Percentiles rank a stretch among this genome's conserved stretches.
Evolutionary conservation across 345 rosid species (phyloP).

Genomic region (Trapa bicornis): DNA sequence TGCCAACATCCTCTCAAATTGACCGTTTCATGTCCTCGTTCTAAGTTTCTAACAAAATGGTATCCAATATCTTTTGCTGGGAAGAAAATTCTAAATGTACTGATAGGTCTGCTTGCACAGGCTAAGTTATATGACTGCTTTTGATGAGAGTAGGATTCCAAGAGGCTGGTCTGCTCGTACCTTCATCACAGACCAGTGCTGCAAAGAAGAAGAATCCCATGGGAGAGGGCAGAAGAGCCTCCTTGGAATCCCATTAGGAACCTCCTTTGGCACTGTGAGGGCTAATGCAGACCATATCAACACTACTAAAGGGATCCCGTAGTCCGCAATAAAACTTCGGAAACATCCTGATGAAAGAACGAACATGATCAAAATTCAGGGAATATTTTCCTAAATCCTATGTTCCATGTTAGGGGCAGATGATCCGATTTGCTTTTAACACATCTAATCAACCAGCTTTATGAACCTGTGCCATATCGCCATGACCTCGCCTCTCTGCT

Average conservation of each 20-base stretch:
- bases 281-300: conserved; percentile 23
- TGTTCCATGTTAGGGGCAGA: not conserved
- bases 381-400: not conserved
- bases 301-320: conserved; percentile 26
- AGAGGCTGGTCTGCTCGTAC: conserved; percentile 2
- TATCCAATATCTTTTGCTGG: too few species aligned
- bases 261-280: conserved; percentile 10
- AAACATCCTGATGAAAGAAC: conserved; percentile 17
- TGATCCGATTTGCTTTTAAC: not conserved
- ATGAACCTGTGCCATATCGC: conserved; percentile 31
- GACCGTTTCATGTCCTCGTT: too few species aligned
- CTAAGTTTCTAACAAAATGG: too few species aligned
- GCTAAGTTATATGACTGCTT: not conserved
- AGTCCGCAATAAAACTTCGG: conserved; percentile 28
- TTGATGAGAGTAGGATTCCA: not conserved
- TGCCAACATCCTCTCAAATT: too few species aligned
- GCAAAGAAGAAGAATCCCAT: conserved; percentile 20
- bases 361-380: not conserved
- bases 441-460: not conserved
- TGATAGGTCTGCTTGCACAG: not conserved
- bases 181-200: conserved; percentile 31
- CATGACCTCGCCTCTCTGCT: conserved; percentile 29
- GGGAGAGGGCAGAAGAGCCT: conserved; percentile 21
- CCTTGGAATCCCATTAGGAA: conserved; percentile 26
- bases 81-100: too few species aligned